Conservation (phyloP, 441 rosid genomes). For the Croton setiger region DNA sequence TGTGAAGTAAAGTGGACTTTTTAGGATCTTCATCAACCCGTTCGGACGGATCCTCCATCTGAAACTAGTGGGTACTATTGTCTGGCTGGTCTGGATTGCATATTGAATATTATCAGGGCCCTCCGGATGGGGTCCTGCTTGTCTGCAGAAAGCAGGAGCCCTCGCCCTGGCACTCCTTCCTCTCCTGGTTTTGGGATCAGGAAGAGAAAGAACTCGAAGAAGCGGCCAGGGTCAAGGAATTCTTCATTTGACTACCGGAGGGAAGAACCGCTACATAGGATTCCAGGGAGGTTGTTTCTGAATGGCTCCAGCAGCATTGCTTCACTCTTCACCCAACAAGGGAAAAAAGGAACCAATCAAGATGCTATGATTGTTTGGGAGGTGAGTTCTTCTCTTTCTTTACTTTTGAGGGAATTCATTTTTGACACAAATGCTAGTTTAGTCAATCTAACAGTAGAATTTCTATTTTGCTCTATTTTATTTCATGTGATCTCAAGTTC, state of each 20-base stretch:
- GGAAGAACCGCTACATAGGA: constrained; percentile 65
- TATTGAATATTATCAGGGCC: constrained; percentile 92
- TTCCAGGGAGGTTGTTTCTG: constrained; percentile 78
- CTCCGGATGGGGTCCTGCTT: constrained; percentile 99
- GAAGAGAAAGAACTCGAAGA: constrained; percentile 78
- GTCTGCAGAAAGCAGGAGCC: constrained; percentile 83
- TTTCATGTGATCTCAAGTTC: neutral
- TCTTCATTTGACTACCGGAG: constrained; percentile 62
- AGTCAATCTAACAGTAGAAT: neutral
- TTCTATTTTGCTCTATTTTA: neutral
- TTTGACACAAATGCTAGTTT: neutral
- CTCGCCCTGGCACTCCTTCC: constrained; percentile 78
- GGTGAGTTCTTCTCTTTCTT: constrained; percentile 49
- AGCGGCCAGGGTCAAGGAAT: constrained; percentile 55
- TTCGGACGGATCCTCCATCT: constrained; percentile 56
- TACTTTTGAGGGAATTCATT: neutral
- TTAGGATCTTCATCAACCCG: constrained; percentile 21
- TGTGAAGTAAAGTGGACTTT: neutral
- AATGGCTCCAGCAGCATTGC: constrained; percentile 82
- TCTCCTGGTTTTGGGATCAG: constrained; percentile 56
- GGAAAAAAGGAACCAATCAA: constrained; percentile 97
- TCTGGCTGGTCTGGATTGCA: constrained; percentile 95
- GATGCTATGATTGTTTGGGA: constrained; percentile 99
- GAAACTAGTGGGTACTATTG: constrained; percentile 55
- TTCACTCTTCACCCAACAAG: constrained; percentile 85